These are phyloP conservation scores for Phytopythium sindhum DNA, from an alignment of 352 stramenopile genomes.

Conservation along the genomic window DNA sequence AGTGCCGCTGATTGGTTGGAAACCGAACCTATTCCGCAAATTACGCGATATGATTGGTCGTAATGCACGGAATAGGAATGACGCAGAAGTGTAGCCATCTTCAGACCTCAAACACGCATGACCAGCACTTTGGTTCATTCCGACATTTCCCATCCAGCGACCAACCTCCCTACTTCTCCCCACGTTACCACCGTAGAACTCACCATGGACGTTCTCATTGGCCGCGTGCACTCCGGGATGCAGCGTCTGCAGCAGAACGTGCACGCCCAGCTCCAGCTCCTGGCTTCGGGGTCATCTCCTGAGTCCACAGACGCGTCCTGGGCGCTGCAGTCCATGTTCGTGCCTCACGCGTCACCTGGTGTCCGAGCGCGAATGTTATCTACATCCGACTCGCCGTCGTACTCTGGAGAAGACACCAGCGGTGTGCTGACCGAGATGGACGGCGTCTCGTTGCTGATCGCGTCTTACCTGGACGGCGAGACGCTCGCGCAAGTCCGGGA, in stretches of 20 bases:
- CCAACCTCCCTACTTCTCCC: not conserved
- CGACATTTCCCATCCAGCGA: not conserved
- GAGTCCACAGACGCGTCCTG: not conserved
- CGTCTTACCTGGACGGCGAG: conserved; percentile 46
- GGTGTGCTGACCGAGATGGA: conserved; percentile 39
- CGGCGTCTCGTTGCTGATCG: conserved; percentile 45
- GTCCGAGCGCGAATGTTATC: not conserved
- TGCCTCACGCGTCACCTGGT: not conserved
- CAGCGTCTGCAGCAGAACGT: conserved; percentile 9
- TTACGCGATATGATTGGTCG: not conserved
- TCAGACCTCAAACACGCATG: not conserved
- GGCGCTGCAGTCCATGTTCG: conserved; percentile 9
- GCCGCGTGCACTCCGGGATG: conserved; percentile 2
- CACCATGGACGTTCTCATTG: conserved; percentile 5
- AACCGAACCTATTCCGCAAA: not conserved
- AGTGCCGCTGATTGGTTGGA: not conserved
- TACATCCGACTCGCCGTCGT: not conserved
- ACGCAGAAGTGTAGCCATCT: conserved; percentile 3
- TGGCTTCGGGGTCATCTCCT: not conserved
- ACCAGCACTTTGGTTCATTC: not conserved
- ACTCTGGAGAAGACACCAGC: conserved; percentile 1
- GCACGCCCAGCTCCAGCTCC: conserved; percentile 8
- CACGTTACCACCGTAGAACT: not conserved
- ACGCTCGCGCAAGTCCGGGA: conserved; percentile 37
- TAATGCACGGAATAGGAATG: not conserved